Evolutionary conservation across 441 rosid genomes (phyloP).

Genomic region (Hura crepitans): DNA sequence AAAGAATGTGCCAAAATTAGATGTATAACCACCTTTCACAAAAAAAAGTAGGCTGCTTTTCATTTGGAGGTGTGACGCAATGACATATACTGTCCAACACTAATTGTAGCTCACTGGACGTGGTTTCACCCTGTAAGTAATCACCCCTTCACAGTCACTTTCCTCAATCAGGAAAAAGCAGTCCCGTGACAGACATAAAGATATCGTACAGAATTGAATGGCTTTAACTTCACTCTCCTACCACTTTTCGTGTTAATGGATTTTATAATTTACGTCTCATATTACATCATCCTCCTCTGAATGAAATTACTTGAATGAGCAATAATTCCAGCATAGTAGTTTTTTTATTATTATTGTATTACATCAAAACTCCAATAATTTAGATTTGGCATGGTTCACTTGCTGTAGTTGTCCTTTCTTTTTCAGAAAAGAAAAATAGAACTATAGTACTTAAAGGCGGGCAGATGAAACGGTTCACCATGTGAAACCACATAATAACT

Average conservation of each 20-base stretch:
- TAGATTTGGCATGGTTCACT: not conserved
- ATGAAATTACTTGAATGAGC: constrained; percentile 1
- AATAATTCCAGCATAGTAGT: not conserved
- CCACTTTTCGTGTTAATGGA: not conserved
- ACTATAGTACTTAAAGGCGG: too few relatives aligned
- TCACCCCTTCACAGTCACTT: constrained; percentile 8
- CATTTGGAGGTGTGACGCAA: constrained; percentile 12
- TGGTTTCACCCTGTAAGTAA: constrained; percentile 1
- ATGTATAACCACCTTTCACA: constrained; percentile 22
- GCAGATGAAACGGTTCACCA: not conserved
- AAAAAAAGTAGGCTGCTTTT: constrained; percentile 22
- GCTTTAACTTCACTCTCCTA: constrained; percentile 5
- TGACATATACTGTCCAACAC: not conserved
- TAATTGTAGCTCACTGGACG: not conserved
- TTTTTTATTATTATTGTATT: not conserved
- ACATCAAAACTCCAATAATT: not conserved
- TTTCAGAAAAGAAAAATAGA: not conserved
- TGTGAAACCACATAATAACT: not conserved
- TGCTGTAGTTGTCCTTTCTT: not conserved
- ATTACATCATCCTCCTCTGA: not conserved
- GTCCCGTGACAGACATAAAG: not conserved
- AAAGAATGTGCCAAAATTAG: constrained; percentile 20
- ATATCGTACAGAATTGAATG: constrained; percentile 1
- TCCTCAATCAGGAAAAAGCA: not conserved
- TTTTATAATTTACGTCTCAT: not conserved